Conservation (phyloP, 306 rosid genomes). For the Calophaca sinica region DNA sequence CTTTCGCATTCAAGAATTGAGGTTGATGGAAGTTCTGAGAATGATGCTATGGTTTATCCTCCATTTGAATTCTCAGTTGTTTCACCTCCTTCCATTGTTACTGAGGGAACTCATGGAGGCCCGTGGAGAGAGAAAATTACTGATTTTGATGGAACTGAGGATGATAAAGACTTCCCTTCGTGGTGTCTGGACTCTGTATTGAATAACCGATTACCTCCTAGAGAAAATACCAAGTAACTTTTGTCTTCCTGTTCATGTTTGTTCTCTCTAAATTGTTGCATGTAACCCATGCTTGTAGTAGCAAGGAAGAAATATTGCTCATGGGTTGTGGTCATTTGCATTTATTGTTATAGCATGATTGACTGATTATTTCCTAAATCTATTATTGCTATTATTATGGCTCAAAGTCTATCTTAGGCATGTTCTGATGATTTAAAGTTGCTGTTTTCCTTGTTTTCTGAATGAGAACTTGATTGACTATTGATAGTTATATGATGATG, state of each 20-base stretch:
- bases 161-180: constrained; percentile 89
- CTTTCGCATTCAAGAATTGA: constrained; percentile 81
- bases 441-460: constrained; percentile 15
- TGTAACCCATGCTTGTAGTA: constrained; percentile 18
- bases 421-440: constrained; percentile 37
- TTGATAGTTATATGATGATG: constrained; percentile 19
- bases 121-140: constrained; percentile 95
- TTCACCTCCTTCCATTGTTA: constrained; percentile 89
- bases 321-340: constrained; percentile 29
- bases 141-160: constrained; percentile 92
- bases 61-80: constrained; percentile 88
- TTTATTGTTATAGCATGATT: constrained; percentile 30
- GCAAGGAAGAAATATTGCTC: constrained; percentile 38
- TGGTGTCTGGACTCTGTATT: constrained; percentile 95
- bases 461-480: constrained; percentile 23
- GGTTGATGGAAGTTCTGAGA: constrained; percentile 76
- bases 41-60: constrained; percentile 86
- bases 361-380: constrained; percentile 8
- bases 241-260: constrained; percentile 38
- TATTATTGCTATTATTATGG: not conserved
- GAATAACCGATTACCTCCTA: constrained; percentile 88
- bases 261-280: constrained; percentile 36
- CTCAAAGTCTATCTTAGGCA: constrained; percentile 19
- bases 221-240: constrained; percentile 95
- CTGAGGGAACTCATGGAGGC: constrained; percentile 95